phyloP scores from a whole-genome alignment of 371 early-diverging fungal species.

The Blyttiomyces sp. region DNA sequence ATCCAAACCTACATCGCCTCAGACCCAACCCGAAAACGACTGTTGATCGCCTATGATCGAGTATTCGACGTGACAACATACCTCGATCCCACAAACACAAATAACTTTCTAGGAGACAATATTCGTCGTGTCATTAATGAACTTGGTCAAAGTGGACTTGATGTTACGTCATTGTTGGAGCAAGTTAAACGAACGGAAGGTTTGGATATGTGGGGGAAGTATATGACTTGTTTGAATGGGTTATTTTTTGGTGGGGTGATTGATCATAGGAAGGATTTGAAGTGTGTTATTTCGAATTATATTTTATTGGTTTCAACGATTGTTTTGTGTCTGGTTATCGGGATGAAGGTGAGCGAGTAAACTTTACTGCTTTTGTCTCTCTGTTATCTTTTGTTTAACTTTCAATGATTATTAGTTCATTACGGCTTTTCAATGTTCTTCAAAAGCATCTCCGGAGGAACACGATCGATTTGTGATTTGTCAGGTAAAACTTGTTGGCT shows the following conservation, averaged over 20 bases:
- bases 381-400: background rate
- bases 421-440: conserved; percentile 80
- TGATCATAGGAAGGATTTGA: conserved; percentile 71
- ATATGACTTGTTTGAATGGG: conserved; percentile 67
- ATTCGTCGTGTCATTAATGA: conserved; percentile 8
- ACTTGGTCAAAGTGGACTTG: conserved; percentile 11
- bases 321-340: conserved; percentile 73
- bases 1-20: conserved; percentile 17
- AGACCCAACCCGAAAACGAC: conserved; percentile 3
- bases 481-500: conserved; percentile 64
- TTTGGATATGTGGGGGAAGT: conserved; percentile 1
- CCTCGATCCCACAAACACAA: background rate
- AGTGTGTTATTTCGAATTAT: conserved; percentile 84
- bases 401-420: conserved; percentile 35
- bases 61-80: conserved; percentile 35
- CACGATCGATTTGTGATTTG: conserved; percentile 88
- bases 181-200: conserved; percentile 10
- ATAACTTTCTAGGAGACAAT: conserved; percentile 20
- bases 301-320: conserved; percentile 71
- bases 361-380: background rate
- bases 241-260: conserved; percentile 81
- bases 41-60: conserved; percentile 23
- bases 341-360: conserved; percentile 62
- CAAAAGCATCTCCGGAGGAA: conserved; percentile 68
- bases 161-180: conserved; percentile 18